Evolutionary conservation across 768 basidiomycete species (phyloP), one percentile per base, ranked within the genome.

Genomic region (Terana coerulea): DNA sequence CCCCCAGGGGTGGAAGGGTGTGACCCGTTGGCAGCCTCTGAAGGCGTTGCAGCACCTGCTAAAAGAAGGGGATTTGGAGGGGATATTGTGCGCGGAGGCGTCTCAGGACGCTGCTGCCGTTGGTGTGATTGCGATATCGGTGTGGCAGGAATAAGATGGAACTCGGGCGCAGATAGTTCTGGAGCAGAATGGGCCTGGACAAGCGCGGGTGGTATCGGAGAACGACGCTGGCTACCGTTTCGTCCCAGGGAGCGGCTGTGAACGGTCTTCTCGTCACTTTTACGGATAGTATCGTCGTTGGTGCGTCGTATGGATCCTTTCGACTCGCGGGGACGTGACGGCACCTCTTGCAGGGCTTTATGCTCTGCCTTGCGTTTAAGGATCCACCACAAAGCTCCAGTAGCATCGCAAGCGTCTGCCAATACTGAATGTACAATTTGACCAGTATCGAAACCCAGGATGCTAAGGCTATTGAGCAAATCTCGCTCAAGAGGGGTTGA

Each of bases 321-420:
- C 3, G 49, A 37, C n/a, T 51, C 54, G 25, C n/a, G 33, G 4
- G 42, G 52, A 15, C 62, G 58, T 45, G 47, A 36, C 3, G 47
- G 15, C 6, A 42, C 69, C 34, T 76, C 75, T 37, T 71, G 73
- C 19, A 75, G 24, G 9, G 73, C 74, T 39, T 75, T 78, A 69
- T 82, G 73, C 80, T 78, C 93, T 17, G 83, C 80, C 61, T 84
- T 94, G 65, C 84, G 80, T 66, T 84, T 87, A 43, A 98, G 72
- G 79, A 95, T 91, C 97, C 97, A 99, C 95, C 95, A 99, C 7
- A 91, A 69, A 1, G 95, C 91, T 8, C 92, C 88, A 11, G 88
- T 79, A 0, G 89, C 80, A 67, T 99, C 95, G 61, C 95, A 99
- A 0, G 95, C 95, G 67, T 98, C 83, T 25, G 78, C 85, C 40